A percentile compares a stretch with the other conserved stretches of the same genome.
Evolutionary conservation across 2,329 filamentous ascomycete species (phyloP).

Genomic region (Fusarium camptoceras): DNA sequence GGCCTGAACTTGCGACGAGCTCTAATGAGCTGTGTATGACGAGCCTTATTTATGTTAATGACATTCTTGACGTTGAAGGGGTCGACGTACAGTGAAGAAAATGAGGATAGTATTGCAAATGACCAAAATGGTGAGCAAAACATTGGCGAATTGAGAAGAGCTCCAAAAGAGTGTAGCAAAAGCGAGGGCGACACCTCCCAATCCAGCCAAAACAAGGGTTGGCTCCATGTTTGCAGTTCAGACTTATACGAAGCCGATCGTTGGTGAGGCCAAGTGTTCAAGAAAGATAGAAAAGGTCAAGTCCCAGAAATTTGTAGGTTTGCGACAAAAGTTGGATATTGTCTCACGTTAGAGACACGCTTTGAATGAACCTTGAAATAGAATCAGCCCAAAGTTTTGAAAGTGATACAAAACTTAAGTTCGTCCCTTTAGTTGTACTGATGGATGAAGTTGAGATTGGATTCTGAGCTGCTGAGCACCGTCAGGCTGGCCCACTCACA

Average conservation of each 20-base stretch:
- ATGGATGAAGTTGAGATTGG: constrained; percentile 20
- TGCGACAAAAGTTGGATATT: not conserved
- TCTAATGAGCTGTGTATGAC: constrained; percentile 47
- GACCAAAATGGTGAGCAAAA: constrained; percentile 32
- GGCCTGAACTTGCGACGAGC: constrained; percentile 31
- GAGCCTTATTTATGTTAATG: constrained; percentile 41
- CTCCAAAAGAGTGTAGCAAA: constrained; percentile 5
- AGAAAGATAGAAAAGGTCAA: not conserved
- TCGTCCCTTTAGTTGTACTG: not conserved
- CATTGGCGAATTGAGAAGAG: constrained; percentile 1
- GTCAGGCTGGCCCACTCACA: not conserved
- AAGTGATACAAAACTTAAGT: not conserved
- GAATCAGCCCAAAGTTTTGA: not conserved
- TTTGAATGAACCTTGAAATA: not conserved
- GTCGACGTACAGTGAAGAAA: constrained; percentile 48
- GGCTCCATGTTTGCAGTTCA: constrained; percentile 5
- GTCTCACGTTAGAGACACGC: not conserved
- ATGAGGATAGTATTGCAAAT: constrained; percentile 41
- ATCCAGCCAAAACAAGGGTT: not conserved
- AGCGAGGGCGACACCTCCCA: not conserved
- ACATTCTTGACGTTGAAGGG: not conserved
- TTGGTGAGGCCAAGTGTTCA: constrained; percentile 35
- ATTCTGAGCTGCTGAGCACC: not conserved
- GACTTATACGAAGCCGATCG: constrained; percentile 1
- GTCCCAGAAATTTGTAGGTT: not conserved